Evolutionary conservation across 768 basidiomycete species (phyloP), one percentile per base, ranked within the genome.

Genomic region (Russula earlei): DNA sequence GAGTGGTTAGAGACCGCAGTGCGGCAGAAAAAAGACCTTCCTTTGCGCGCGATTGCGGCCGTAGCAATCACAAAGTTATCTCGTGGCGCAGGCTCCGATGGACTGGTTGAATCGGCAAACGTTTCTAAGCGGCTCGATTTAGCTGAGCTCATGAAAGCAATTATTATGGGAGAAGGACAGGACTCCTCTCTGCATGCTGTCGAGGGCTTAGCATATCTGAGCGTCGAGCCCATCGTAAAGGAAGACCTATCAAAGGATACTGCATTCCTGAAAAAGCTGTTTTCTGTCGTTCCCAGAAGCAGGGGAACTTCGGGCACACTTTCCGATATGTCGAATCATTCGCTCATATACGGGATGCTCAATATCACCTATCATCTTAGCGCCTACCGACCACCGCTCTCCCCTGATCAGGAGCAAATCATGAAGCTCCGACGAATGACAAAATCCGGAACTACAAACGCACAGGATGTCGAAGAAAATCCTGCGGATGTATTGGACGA

Each of bases 131-230:
- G 15, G 7, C 43, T 34, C 9, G 40, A 53, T 20, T 50, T 49
- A 43, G 63, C 34, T 24, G 22, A 25, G 43, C 43, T 48, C 46
- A 48, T 53, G 83, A 78, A 66, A 62, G 58, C 43, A 42, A 65
- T 62, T 17, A 42, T 62, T 22, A 14, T 48, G 20, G 53, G 55
- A 34, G 62, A 34, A 19, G 29, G 20, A 12, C 49, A 52, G 14
- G 58, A 72, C 19, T 74, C 77, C n/a, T 63, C 77, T 17, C 68
- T 75, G 7, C 83, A 90, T 56, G 82, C 81, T 5, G 73, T 91
- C n/a, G 91, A 94, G 71, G 89, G 85, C 0, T 70, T 94, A 53
- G 86, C 86, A 15, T 85, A 91, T 68, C 79, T 91, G 48, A 87
- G 81, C 53, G 69, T 77, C 46, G 76, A 81, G 59, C 74, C 85